phyloP scores from a whole-genome alignment of 139 green algal species.

The Picocystis salinarum region DNA sequence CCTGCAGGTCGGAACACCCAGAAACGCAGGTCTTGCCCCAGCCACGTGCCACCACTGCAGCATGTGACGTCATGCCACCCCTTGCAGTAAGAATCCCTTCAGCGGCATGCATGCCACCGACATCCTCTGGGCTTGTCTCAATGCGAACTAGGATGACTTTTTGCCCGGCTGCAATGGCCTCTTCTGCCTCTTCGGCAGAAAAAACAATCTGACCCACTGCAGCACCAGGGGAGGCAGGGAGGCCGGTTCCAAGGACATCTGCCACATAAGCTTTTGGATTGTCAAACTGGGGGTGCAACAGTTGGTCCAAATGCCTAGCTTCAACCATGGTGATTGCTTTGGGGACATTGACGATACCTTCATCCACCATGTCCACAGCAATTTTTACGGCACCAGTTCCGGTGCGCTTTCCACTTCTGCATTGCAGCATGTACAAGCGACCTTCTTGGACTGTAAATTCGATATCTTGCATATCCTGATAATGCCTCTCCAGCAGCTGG shows the following conservation, averaged over 20 bases:
- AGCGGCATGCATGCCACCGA: constrained; percentile 68
- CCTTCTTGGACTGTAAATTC: constrained; percentile 80
- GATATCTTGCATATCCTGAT: constrained; percentile 76
- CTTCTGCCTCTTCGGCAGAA: constrained; percentile 53
- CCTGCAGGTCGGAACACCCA: constrained; percentile 40
- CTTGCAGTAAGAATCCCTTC: constrained; percentile 62
- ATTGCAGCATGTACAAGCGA: constrained; percentile 74
- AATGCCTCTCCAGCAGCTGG: constrained; percentile 51
- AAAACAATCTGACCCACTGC: constrained; percentile 70
- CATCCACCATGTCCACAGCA: constrained; percentile 47
- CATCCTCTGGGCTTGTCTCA: constrained; percentile 70
- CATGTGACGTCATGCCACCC: constrained; percentile 73
- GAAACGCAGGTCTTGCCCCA: constrained; percentile 86
- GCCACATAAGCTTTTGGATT: constrained; percentile 26
- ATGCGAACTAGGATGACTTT: constrained; percentile 46
- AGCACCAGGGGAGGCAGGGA: constrained; percentile 62
- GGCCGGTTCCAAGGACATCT: constrained; percentile 43
- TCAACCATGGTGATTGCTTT: constrained; percentile 62
- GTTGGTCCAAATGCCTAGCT: constrained; percentile 66
- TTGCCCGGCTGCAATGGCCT: constrained; percentile 25
- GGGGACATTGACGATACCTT: constrained; percentile 23
- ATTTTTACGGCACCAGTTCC: constrained; percentile 52
- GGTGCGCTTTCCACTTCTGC: constrained; percentile 66
- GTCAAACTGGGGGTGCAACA: constrained; percentile 43
- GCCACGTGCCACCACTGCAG: constrained; percentile 68